phyloP scores from a whole-genome alignment of 192 early-diverging fungal genomes.

The Pilobolus umbonatus region DNA sequence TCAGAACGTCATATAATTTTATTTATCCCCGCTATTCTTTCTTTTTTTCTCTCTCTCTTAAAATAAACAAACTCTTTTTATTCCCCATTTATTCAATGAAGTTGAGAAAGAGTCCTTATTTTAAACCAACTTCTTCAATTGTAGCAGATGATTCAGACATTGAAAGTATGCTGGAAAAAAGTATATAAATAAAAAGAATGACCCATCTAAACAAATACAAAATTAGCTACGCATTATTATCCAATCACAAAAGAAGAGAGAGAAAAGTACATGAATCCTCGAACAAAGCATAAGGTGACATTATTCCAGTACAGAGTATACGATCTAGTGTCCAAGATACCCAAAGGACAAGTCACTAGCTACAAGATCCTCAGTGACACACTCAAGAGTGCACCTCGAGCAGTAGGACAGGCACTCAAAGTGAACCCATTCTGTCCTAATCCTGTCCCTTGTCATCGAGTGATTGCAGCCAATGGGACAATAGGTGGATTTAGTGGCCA shows the following conservation, averaged over 20 bases:
- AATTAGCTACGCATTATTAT: slow-evolving; percentile 1
- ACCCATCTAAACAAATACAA: not conserved
- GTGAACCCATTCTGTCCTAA: slow-evolving; percentile 66
- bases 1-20: too few species aligned
- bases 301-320: slow-evolving; percentile 72
- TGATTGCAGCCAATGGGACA: slow-evolving; percentile 53
- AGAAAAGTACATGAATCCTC: slow-evolving; percentile 41
- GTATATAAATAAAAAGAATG: too few species aligned
- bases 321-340: slow-evolving; percentile 61
- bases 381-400: slow-evolving; percentile 54
- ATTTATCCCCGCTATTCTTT: too few species aligned
- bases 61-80: too few species aligned
- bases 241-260: slow-evolving; percentile 1
- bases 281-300: slow-evolving; percentile 57
- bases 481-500: slow-evolving; percentile 71
- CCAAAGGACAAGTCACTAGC: slow-evolving; percentile 57
- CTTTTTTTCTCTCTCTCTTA: too few species aligned
- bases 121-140: too few species aligned
- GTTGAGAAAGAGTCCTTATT: too few species aligned
- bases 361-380: slow-evolving; percentile 65
- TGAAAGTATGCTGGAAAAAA: too few species aligned
- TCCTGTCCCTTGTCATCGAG: slow-evolving; percentile 70
- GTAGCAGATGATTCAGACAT: too few species aligned
- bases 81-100: too few species aligned
- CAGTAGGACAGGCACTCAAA: slow-evolving; percentile 62